Conservation (phyloP, 495 filamentous ascomycete species). For the Talaromyces thailandensis region DNA sequence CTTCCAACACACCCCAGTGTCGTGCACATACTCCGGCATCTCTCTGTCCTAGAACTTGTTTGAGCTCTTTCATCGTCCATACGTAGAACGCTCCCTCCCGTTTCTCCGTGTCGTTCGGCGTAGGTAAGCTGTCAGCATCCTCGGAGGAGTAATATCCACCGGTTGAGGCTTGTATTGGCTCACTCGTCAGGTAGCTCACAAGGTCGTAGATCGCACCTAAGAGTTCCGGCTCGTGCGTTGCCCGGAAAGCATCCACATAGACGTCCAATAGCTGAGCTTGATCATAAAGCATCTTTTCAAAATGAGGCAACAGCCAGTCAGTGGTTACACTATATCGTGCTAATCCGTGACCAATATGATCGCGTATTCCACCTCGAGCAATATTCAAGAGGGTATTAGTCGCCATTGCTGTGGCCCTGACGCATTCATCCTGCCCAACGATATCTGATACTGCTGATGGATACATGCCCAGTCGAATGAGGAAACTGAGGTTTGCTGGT, state of each 20-base stretch:
- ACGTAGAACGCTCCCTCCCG: slow-evolving; percentile 93
- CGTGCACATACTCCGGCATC: slow-evolving; percentile 67
- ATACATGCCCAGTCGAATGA: slow-evolving; percentile 68
- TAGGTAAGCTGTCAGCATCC: slow-evolving; percentile 81
- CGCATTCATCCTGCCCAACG: slow-evolving; percentile 73
- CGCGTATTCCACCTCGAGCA: slow-evolving; percentile 78
- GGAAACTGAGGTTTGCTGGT: slow-evolving; percentile 72
- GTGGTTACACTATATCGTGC: slow-evolving; percentile 81
- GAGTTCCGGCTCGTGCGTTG: slow-evolving; percentile 60
- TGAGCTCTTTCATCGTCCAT: slow-evolving; percentile 86
- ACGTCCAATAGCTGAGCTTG: slow-evolving; percentile 80
- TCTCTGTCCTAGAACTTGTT: slow-evolving; percentile 61
- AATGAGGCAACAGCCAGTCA: slow-evolving; percentile 90
- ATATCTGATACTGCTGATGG: slow-evolving; percentile 68
- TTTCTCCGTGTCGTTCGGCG: slow-evolving; percentile 69
- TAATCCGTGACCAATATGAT: slow-evolving; percentile 90
- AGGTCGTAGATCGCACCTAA: slow-evolving; percentile 76
- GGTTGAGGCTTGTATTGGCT: slow-evolving; percentile 50
- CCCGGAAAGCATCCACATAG: slow-evolving; percentile 81
- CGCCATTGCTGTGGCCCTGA: slow-evolving; percentile 71
- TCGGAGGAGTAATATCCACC: slow-evolving; percentile 88
- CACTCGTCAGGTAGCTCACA: slow-evolving; percentile 66
- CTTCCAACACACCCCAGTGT: slow-evolving; percentile 78
- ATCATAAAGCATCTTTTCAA: slow-evolving; percentile 98
- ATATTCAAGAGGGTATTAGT: slow-evolving; percentile 73